Conservation (phyloP, 495 filamentous ascomycete species). For the Hypomontagnella monticulosa region DNA sequence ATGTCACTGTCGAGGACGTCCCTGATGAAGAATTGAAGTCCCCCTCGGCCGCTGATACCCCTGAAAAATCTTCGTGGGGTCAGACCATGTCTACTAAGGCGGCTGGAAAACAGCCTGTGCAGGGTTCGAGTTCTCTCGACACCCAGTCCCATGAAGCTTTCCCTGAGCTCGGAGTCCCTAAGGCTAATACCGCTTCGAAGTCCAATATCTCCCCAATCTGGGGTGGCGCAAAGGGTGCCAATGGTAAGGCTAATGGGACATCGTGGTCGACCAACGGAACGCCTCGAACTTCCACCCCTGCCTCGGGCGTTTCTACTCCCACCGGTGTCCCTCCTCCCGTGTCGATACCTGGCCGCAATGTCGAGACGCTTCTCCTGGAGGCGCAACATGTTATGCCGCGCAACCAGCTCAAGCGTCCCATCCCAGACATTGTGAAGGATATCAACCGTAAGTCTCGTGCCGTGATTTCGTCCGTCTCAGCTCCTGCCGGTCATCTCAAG, state of each 20-base stretch:
- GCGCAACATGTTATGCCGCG: conserved; percentile 76
- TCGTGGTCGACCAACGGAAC: conserved; percentile 59
- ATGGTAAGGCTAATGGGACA: conserved; percentile 69
- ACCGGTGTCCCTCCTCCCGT: conserved; percentile 68
- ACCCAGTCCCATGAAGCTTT: conserved; percentile 89
- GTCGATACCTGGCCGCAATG: conserved; percentile 79
- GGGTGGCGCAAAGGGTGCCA: conserved; percentile 55
- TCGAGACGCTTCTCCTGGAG: conserved; percentile 75
- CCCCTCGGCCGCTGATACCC: conserved; percentile 46
- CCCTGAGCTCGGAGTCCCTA: conserved; percentile 81
- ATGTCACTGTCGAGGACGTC: conserved; percentile 78
- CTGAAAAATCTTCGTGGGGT: conserved; percentile 51
- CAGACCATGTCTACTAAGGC: conserved; percentile 64
- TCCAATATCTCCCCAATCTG: conserved; percentile 70
- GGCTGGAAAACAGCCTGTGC: conserved; percentile 69
- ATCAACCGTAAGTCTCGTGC: conserved; percentile 90
- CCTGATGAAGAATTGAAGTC: conserved; percentile 78
- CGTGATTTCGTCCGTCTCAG: conserved; percentile 76
- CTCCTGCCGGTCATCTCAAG: conserved; percentile 71
- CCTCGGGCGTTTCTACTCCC: conserved; percentile 66
- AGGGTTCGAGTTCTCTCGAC: conserved; percentile 67
- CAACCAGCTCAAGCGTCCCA: conserved; percentile 80
- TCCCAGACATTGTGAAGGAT: conserved; percentile 83
- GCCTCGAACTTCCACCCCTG: conserved; percentile 65
- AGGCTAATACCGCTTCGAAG: conserved; percentile 63